These are phyloP conservation scores for Cornus florida DNA, from an alignment of 148 eudicot species.

Conservation along the genomic window DNA sequence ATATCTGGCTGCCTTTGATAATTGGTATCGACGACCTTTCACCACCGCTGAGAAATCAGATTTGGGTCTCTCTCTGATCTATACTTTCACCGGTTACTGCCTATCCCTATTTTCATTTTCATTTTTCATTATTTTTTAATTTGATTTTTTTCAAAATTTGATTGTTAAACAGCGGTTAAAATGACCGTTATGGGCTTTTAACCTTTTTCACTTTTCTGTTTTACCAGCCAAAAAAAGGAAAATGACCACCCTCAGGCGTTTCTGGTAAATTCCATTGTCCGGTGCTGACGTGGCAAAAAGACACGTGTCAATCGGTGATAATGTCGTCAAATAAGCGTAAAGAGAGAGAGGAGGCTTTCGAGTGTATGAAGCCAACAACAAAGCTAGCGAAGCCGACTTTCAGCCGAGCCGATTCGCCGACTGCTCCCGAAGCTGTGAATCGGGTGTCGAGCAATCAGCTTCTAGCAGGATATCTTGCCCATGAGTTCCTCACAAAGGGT, in stretches of 20 bases:
- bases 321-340: slow-evolving; percentile 19
- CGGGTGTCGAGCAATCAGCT: slow-evolving; percentile 26
- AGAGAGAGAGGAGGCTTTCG: slow-evolving; percentile 6
- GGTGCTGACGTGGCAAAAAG: slow-evolving; percentile 23
- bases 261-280: background rate
- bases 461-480: slow-evolving; percentile 40
- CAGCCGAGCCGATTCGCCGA: background rate
- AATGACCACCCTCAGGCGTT: background rate
- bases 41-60: slow-evolving; percentile 12
- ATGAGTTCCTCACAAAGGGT: slow-evolving; percentile 40
- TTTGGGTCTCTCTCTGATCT: slow-evolving; percentile 10
- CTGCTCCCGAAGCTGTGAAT: background rate
- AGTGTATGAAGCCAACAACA: slow-evolving; percentile 6
- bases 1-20: too few species aligned
- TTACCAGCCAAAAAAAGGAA: background rate
- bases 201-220: background rate
- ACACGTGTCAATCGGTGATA: slow-evolving; percentile 4
- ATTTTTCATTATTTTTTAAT: background rate
- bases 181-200: background rate
- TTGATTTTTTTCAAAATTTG: background rate
- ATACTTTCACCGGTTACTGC: background rate
- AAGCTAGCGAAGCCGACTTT: slow-evolving; percentile 7
- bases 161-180: background rate
- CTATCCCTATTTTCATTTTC: background rate
- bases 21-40: background rate